Evolutionary conservation across 345 rosid species (phyloP).

Genomic region (Iberis pinnata): DNA sequence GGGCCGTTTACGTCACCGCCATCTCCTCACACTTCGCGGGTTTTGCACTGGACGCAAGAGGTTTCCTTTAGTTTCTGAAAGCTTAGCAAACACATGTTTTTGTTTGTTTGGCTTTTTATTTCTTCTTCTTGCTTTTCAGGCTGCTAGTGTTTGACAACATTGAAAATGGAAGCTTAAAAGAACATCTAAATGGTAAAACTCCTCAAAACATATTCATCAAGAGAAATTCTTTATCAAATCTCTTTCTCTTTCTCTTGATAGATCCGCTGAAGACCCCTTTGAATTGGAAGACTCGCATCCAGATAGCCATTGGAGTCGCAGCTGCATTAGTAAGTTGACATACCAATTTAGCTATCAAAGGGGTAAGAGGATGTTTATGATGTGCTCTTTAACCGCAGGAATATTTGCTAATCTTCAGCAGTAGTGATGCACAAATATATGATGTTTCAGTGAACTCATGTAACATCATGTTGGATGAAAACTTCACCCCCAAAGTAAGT

Average conservation of each 20-base stretch:
- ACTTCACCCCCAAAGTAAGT: constrained; percentile 73
- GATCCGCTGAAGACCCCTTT: constrained; percentile 93
- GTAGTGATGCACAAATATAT: constrained; percentile 49
- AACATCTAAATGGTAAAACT: constrained; percentile 66
- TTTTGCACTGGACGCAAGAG: constrained; percentile 67
- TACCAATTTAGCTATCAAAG: background rate
- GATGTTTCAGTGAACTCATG: constrained; percentile 76
- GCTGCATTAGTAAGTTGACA: constrained; percentile 75
- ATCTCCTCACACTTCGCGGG: constrained; percentile 78
- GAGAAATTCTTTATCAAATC: background rate
- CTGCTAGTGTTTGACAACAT: constrained; percentile 66
- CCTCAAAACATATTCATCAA: background rate
- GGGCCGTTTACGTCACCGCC: constrained; percentile 86
- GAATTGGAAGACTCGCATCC: constrained; percentile 78
- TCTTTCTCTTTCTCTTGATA: constrained; percentile 30
- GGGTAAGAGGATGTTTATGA: background rate
- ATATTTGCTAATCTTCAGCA: constrained; percentile 70
- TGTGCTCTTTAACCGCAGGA: constrained; percentile 46
- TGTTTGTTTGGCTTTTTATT: constrained; percentile 9
- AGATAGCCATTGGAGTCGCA: constrained; percentile 76
- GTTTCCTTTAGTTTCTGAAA: constrained; percentile 27
- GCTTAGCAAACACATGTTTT: background rate
- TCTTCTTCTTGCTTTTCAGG: constrained; percentile 40
- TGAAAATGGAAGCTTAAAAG: constrained; percentile 88
- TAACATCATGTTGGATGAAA: constrained; percentile 75